Conservation (phyloP, 345 rosid genomes). For the Citrus australasica region DNA sequence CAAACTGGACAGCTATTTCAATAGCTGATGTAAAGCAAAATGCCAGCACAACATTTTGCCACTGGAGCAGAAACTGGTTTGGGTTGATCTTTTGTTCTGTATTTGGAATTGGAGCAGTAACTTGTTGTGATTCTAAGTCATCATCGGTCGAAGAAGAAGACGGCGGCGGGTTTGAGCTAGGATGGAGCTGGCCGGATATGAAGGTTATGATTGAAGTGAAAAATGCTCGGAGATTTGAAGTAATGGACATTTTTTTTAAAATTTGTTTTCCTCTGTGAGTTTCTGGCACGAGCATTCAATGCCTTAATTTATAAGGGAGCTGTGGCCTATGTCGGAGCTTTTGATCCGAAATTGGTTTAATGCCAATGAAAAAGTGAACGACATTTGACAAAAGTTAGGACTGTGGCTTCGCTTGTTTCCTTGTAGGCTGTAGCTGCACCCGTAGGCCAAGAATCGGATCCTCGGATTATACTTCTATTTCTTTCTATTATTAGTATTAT, state of each 20-base stretch:
- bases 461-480: no score
- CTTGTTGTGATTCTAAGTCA: background rate
- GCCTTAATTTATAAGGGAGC: background rate
- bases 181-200: background rate
- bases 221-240: background rate
- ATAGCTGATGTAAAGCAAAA: background rate
- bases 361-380: no score
- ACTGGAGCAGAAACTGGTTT: background rate
- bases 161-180: background rate
- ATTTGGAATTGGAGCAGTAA: background rate
- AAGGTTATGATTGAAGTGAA: background rate
- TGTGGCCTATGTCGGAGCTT: no score
- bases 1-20: background rate
- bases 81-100: background rate
- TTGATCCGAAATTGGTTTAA: no score
- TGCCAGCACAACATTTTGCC: background rate
- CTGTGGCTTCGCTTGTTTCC: no score
- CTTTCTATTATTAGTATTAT: no score
- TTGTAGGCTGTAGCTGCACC: no score
- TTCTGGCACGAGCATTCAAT: background rate
- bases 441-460: no score
- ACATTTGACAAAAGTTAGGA: no score
- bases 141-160: background rate
- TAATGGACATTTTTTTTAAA: background rate
- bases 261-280: background rate